phyloP scores from a whole-genome alignment of 1,284 basidiomycete species.

The Melanopsichium pennsylvanicum region DNA sequence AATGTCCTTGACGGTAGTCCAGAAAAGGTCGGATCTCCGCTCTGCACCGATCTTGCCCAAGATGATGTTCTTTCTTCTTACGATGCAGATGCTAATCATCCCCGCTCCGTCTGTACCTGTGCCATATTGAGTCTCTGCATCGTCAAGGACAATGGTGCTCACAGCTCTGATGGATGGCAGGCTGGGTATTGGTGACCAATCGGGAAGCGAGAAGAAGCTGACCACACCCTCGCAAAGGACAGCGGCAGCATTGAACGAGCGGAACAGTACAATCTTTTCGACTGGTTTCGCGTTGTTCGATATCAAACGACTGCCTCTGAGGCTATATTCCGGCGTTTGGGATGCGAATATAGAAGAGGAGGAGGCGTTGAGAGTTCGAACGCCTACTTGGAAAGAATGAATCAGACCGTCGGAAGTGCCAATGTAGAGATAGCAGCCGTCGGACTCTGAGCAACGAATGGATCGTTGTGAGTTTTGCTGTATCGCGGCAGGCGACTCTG shows the following conservation, averaged over 20 bases:
- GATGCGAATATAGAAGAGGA: too few relatives aligned
- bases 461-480: conserved; percentile 32
- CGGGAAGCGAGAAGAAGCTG: conserved; percentile 42
- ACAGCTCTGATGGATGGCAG: conserved; percentile 38
- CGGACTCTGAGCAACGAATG: conserved; percentile 40
- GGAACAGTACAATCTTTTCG: conserved; percentile 42
- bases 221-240: conserved; percentile 46
- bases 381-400: conserved; percentile 36
- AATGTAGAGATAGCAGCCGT: conserved; percentile 46
- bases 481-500: conserved; percentile 44
- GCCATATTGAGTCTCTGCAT: conserved; percentile 27
- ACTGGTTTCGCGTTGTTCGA: conserved; percentile 36
- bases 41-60: conserved; percentile 51
- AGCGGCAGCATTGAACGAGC: conserved; percentile 27
- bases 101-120: conserved; percentile 38
- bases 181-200: conserved; percentile 28
- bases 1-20: conserved; percentile 50
- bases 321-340: conserved; percentile 1
- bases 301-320: conserved; percentile 17
- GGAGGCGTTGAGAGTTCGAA: neutral
- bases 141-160: conserved; percentile 43
- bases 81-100: conserved; percentile 56
- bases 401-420: conserved; percentile 52
- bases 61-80: conserved; percentile 55
- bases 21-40: conserved; percentile 44